Base-by-base conservation (phyloP, 352 stramenopile species). In the Phytophthora lateralis region DNA sequence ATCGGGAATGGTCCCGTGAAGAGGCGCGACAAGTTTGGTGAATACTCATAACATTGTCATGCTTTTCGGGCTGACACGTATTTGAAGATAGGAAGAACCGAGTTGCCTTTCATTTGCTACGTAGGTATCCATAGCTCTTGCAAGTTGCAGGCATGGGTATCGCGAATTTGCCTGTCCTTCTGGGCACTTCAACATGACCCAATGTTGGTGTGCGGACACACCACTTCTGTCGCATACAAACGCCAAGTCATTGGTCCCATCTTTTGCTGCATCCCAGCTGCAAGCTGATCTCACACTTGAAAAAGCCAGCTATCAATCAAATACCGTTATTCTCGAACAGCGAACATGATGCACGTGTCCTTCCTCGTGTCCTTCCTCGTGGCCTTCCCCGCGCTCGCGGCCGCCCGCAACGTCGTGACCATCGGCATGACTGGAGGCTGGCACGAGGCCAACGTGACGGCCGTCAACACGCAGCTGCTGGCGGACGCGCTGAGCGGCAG, bases 381-480 rank as follows among this genome's bases (percentile, higher is more conserved):
- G 14, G 30, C 57, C 12, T 18, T 61, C 37, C 53, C 52, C 20
- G 62, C 67, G 11, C 60, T 71, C 11, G 53, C 44, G 6, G 47
- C 32, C 15, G 63, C 67, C 5, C 45, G 41, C 9, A 29, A 67
- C 41, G 43, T 66, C n/a, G 59, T 66, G 50, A 71, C 50, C 18
- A 44, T 59, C 29, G 67, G 42, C 26, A 63, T 62, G 35, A 63
- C 70, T 1, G 73, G 70, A 21, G 62, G 60, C 0, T 82, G 71
- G 70, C 43, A 62, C 20, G 14, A n/a, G 2, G 42, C 52, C 35
- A 37, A 70, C 11, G 53, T 76, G 38, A 78, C 73, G 29, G 26
- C 60, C 1, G 52, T 56, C 10, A 60, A 63, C 35, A 63, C 48
- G 43, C 12, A 72, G 44, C n/a, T 81, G 54, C 66, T 84, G 42